These are phyloP conservation scores for Termitomyces bulborhizus DNA, from an alignment of 768 basidiomycete genomes.

Conservation along the genomic window DNA sequence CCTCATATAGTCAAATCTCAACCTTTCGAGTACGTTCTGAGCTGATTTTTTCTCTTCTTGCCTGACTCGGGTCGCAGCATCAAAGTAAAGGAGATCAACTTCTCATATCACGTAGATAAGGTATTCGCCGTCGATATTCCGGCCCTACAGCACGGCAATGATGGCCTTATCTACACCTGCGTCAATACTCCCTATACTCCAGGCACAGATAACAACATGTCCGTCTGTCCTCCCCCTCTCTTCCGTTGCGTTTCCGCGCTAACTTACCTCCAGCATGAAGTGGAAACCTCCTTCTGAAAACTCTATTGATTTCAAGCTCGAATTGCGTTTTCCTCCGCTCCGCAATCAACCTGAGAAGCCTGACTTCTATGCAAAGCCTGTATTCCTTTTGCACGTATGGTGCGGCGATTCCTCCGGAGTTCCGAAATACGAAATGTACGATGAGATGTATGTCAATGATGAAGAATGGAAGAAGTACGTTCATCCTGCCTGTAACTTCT, in stretches of 20 bases:
- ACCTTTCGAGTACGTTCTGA: constrained; percentile 77
- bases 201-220: constrained; percentile 88
- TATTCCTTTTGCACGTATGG: constrained; percentile 82
- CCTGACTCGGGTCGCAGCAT: constrained; percentile 44
- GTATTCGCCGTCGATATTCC: constrained; percentile 85
- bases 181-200: constrained; percentile 80
- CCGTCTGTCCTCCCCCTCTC: constrained; percentile 18
- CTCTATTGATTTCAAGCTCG: constrained; percentile 94
- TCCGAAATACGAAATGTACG: constrained; percentile 75
- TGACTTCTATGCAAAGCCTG: constrained; percentile 79
- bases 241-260: constrained; percentile 3
- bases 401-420: constrained; percentile 56
- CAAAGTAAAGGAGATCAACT: constrained; percentile 78
- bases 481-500: not conserved
- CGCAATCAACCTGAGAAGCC: constrained; percentile 48
- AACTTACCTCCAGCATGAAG: constrained; percentile 64
- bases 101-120: constrained; percentile 82
- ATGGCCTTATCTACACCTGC: constrained; percentile 95
- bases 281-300: constrained; percentile 99
- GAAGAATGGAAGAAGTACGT: constrained; percentile 90
- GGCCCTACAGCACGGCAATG: constrained; percentile 82
- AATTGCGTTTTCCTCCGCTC: constrained; percentile 84
- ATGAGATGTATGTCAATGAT: constrained; percentile 79
- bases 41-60: not conserved
- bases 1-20: constrained; percentile 57